Base-by-base conservation (phyloP, 768 basidiomycete genomes). In the Boletellus ananas region DNA sequence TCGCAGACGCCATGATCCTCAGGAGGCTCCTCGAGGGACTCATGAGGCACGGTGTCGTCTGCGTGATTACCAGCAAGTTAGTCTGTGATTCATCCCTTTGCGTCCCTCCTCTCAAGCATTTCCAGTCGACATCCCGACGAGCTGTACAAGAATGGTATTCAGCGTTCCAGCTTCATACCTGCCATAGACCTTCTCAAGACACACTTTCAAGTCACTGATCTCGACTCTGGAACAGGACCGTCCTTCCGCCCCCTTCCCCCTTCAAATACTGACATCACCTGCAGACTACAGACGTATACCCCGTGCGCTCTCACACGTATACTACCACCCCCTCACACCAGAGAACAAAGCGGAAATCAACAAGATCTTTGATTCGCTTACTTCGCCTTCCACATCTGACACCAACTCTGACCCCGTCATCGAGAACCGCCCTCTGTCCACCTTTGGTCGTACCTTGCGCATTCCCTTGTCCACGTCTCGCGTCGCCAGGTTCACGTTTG, bases 121-220 rank as follows among this genome's bases (percentile, higher is more conserved):
- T 40, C 41, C 31, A 99, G 95, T 71, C 96, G 96, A 51, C 93
- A 96, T 65, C 96, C 96, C 3, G 88, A 97, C 60, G 91, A 97
- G 27, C 76, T 99, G 1, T 99, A 99, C 76, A 94, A 95, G 80
- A 98, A 98, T 56, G 96, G 96, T 0, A 96, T 99, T 37, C 96
- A 99, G 66, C 81, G 96, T 3, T 80, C 87, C 4, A 94, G 92
- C 61, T 99, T 99, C 71, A 64, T 97, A 40, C 96, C 96, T 10
- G 86, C 93, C 23, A 98, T 99, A 51, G 90, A 97, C 42, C 78
- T 98, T 25, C 80, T 99, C 57, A 97, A 96, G 72, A 70, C 81
- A 1, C 82, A 78, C 13, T 94, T 96, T 55, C 81, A 87, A 42
- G 85, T 98, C 13, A 90, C 88, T 0, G 93, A 97, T 68, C 79